Evolutionary conservation across 192 early-diverging fungal species (phyloP).

Genomic region (Coemansia aciculifera): DNA sequence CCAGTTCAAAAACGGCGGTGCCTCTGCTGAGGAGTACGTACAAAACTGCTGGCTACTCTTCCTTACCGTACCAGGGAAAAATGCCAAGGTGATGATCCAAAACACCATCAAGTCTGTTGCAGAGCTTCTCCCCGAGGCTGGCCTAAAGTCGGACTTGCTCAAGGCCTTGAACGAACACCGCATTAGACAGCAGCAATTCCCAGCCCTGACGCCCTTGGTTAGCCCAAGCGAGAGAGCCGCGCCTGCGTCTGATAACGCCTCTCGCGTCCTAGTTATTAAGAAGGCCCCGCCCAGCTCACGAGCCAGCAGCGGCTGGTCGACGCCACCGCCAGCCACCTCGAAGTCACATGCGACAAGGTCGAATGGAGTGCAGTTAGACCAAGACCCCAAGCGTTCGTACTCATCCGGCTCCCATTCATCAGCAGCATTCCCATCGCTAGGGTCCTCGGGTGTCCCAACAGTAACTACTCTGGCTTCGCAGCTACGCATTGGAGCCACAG

Average conservation of each 20-base stretch:
- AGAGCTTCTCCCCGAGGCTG: conserved; percentile 25
- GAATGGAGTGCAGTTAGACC: background rate
- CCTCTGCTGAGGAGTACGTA: conserved; percentile 39
- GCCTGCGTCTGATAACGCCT: background rate
- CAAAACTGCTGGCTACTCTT: conserved; percentile 51
- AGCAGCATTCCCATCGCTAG: conserved; percentile 31
- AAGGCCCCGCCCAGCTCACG: conserved; percentile 1
- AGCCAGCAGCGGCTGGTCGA: conserved; percentile 7
- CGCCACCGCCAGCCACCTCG: conserved; percentile 7
- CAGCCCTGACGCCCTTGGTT: conserved; percentile 36
- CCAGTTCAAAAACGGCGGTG: conserved; percentile 28
- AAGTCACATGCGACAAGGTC: background rate
- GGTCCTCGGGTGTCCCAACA: conserved; percentile 10
- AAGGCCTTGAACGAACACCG: conserved; percentile 34
- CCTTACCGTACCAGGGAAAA: conserved; percentile 46
- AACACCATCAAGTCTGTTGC: conserved; percentile 41
- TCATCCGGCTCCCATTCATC: conserved; percentile 6
- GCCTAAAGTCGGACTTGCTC: conserved; percentile 18
- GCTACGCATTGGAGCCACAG: background rate
- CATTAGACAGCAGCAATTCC: conserved; percentile 53
- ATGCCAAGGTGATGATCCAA: conserved; percentile 53
- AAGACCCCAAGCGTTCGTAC: background rate
- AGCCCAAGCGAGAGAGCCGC: conserved; percentile 6
- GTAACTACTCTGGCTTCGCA: conserved; percentile 14
- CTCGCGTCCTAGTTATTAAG: conserved; percentile 43